A percentile compares a stretch with the other conserved stretches of the same genome.
Conservation (phyloP, 2,329 filamentous ascomycete genomes). For the Diaporthe vaccinii region DNA sequence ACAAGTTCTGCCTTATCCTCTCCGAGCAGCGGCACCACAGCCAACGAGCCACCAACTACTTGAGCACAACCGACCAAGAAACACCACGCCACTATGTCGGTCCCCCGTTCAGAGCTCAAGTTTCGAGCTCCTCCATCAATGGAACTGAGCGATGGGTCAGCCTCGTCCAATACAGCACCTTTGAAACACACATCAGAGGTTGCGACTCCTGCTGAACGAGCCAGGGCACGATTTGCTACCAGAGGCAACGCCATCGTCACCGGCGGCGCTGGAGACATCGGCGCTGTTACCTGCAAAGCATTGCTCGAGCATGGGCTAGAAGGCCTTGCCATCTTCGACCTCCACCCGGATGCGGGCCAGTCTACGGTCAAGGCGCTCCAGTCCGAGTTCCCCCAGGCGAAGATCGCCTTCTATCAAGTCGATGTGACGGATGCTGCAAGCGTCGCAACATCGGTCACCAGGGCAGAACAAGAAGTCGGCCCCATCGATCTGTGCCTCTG, state of each 20-base stretch:
- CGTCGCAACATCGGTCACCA: background rate
- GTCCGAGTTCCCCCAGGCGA: background rate
- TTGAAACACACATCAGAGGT: background rate
- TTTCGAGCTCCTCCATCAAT: background rate
- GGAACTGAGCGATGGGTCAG: background rate
- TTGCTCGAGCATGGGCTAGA: background rate
- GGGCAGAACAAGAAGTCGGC: background rate
- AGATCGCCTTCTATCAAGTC: background rate
- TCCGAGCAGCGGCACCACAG: background rate
- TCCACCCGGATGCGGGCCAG: background rate
- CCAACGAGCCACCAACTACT: background rate
- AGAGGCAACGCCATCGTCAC: background rate
- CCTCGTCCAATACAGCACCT: background rate
- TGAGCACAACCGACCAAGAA: background rate
- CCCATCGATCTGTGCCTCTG: background rate
- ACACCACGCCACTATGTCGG: background rate
- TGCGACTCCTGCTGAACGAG: background rate
- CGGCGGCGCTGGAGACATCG: background rate
- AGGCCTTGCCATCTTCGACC: background rate
- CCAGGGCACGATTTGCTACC: background rate
- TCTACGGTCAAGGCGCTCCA: background rate
- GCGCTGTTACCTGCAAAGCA: background rate
- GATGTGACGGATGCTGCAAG: background rate
- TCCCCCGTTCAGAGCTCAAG: background rate
- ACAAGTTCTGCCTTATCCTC: background rate